These are phyloP conservation scores for Exophiala sideris DNA, from an alignment of 2,329 filamentous ascomycete species.

Conservation along the genomic window DNA sequence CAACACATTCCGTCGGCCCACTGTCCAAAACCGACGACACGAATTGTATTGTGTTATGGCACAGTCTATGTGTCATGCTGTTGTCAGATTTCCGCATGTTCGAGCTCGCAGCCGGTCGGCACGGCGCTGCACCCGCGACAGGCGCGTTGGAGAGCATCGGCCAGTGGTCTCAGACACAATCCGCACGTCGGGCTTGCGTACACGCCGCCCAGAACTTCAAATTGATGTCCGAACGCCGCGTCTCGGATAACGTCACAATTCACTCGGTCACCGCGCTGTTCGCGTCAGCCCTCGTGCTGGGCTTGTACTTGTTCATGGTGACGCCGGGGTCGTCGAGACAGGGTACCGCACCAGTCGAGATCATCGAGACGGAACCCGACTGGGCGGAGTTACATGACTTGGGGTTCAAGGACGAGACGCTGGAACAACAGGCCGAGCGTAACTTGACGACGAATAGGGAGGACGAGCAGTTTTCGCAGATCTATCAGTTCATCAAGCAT, in stretches of 20 bases:
- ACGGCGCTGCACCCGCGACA: conserved; percentile 46
- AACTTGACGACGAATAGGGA: conserved; percentile 34
- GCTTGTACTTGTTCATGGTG: conserved; percentile 52
- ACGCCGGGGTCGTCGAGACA: conserved; percentile 30
- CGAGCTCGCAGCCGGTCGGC: conserved; percentile 51
- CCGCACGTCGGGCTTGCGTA: conserved; percentile 49
- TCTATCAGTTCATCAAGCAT: conserved; percentile 45
- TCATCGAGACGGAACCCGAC: conserved; percentile 48
- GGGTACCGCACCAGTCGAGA: conserved; percentile 36
- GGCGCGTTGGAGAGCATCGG: conserved; percentile 51
- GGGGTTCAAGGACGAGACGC: conserved; percentile 18
- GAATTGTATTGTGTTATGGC: conserved; percentile 52
- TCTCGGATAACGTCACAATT: conserved; percentile 51
- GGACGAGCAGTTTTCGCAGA: conserved; percentile 15
- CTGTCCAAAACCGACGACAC: conserved; percentile 34
- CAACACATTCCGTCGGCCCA: conserved; percentile 16
- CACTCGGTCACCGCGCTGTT: conserved; percentile 51
- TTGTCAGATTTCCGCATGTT: conserved; percentile 53
- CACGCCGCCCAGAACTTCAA: conserved; percentile 54
- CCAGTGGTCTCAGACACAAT: conserved; percentile 50
- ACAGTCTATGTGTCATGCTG: conserved; percentile 52
- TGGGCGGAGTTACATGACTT: conserved; percentile 42
- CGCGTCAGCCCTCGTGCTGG: conserved; percentile 50
- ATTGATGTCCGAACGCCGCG: conserved; percentile 49
- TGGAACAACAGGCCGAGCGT: conserved; percentile 9